phyloP scores from a whole-genome alignment of 225 moss, liverwort and hornwort species.

The Polytrichum formosum region DNA sequence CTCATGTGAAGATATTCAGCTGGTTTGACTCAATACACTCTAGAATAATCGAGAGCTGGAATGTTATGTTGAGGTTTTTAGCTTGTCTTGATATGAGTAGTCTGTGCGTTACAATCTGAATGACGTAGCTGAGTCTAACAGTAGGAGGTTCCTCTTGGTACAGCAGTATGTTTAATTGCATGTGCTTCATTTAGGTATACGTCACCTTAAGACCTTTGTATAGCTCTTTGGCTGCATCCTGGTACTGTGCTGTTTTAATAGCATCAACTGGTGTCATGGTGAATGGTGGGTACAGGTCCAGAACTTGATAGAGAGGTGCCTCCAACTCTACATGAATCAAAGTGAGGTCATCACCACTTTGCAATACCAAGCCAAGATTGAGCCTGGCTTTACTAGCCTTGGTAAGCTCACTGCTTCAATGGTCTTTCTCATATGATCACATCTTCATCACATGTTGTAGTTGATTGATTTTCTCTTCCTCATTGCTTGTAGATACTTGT shows the following conservation, averaged over 20 bases:
- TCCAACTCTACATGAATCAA: conserved; percentile 99
- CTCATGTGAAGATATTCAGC: conserved; percentile 92
- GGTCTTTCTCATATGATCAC: neutral
- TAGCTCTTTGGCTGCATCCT: no score
- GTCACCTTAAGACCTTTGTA: no score
- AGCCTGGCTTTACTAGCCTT: conserved; percentile 97
- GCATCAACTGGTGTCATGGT: no score
- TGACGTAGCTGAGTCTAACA: no score
- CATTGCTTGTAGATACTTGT: neutral
- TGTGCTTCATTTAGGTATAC: no score
- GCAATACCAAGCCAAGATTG: conserved; percentile 98
- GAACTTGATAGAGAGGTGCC: conserved; percentile 96
- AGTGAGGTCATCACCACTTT: conserved; percentile 90
- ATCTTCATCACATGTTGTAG: neutral
- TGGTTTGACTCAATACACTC: conserved; percentile 36
- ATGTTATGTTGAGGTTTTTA: neutral
- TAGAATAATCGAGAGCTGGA: no score
- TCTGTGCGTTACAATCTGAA: neutral
- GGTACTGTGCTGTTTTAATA: no score
- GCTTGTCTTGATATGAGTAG: neutral
- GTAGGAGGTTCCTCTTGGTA: no score
- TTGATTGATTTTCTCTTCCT: neutral
- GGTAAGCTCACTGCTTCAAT: conserved; percentile 48
- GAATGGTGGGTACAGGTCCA: conserved; percentile 63
- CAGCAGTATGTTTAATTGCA: no score